Base-by-base conservation (phyloP, 371 early-diverging fungal genomes). In the Syncephalis plumigaleata region DNA sequence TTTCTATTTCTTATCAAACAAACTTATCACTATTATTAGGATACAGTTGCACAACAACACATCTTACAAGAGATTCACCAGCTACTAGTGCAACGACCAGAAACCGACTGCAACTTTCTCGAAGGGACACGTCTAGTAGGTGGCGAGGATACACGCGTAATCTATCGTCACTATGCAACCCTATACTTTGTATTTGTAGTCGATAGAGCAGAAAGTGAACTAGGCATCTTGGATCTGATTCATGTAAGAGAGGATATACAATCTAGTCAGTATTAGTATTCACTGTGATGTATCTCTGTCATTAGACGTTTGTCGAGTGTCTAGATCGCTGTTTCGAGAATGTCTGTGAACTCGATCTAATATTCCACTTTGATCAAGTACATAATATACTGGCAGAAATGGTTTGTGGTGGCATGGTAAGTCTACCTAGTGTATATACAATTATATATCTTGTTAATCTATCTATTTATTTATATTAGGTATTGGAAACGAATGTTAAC, bases 121-220 rank as follows among this genome's bases (percentile, higher is more conserved):
- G 89, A 89, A 54, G 89, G 91, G 9, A 77, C 81, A 48, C 79
- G 79, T 47, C 64, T 86, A 22, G 63, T 91, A 8, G 89, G 86
- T 36, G 85, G 87, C 8, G 67, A 77, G 51, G 87, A 88, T 57
- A 83, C 89, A 1, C 78, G 88, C 36, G 82, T 95, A 42, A 87
- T 93, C 24, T 95, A 92, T 62, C 71, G 96, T 24, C 84, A 82
- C 55, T 87, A 84, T 55, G 81, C 85, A 23, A 91, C 94, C 0
- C 66, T 95, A n/a, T 93, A 89, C 59, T 93, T 95, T 73, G 91
- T 89, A 5, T 91, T 95, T 68, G 88, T 95, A 0, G 92, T 88
- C 0, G 96, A 93, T 57, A 76, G 81, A 36, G 84, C 89, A 9
- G 96, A 95, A 61, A 86, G 87, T 51, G 93, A 92, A 53, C 74